Conservation (phyloP, 2,329 filamentous ascomycete species). For the Fusarium torulosum region DNA sequence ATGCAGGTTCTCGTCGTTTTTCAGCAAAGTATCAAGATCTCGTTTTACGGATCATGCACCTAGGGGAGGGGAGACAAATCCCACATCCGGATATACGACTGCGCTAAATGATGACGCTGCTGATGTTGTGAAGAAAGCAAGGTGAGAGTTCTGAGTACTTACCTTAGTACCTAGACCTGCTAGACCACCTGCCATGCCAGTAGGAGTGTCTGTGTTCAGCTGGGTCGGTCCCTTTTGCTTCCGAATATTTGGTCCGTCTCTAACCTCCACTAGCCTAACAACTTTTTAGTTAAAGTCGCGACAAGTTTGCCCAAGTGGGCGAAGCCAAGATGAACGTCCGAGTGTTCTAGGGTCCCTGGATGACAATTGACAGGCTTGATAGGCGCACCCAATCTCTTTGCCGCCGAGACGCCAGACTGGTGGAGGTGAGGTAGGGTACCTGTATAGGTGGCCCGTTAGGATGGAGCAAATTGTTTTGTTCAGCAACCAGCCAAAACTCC, state of each 20-base stretch:
- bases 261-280: conserved; percentile 25
- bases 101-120: conserved; percentile 24
- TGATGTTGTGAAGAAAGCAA: background rate
- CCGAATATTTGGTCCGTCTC: conserved; percentile 12
- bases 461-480: background rate
- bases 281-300: conserved; percentile 34
- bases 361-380: conserved; percentile 30
- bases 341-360: conserved; percentile 37
- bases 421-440: no score
- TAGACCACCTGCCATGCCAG: no score
- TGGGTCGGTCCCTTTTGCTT: conserved; percentile 1
- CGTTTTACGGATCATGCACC: conserved; percentile 5
- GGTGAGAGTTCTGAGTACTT: background rate
- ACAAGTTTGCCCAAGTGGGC: conserved; percentile 42
- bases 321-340: conserved; percentile 31
- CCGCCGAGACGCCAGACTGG: conserved; percentile 34
- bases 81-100: conserved; percentile 14
- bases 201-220: background rate
- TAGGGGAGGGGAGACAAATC: conserved; percentile 16
- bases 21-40: conserved; percentile 9
- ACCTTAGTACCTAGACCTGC: no score
- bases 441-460: no score
- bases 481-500: background rate
- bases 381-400: conserved; percentile 36
- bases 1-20: conserved; percentile 2